Evolutionary conservation across 495 filamentous ascomycete genomes (phyloP), one percentile per base, ranked within the genome.

Genomic region (Xanthoparmelia taractica): DNA sequence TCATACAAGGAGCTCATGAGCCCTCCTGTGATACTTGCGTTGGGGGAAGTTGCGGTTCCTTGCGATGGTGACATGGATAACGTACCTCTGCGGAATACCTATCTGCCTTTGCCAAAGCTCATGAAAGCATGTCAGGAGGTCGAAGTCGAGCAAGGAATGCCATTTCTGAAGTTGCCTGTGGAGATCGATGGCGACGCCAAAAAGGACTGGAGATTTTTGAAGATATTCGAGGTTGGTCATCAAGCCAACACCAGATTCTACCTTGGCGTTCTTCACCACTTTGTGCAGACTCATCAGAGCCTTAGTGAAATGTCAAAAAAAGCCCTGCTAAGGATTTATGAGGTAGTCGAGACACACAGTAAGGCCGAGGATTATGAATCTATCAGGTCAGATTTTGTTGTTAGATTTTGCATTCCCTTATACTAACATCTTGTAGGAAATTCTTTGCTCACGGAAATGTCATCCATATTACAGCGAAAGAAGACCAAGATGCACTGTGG

Each of bases 241-340:
- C 18, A 47, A 17, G 27, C 20, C 20, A 33, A 58, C 34, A 17
- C 43, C 23, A 37, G 33, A 13, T 63, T 63, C 27, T 63, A 61
- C 18, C 40, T 48, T 4, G 13, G 54, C 7, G n/a, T 40, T 4
- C 50, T 61, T 23, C n/a, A 58, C 45, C 67, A 70, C 45, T 64
- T 75, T n/a, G 63, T 68, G 59, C 8, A 20, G 45, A 45, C 50
- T 36, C n/a, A 40, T 56, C 55, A 37, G 11, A 56, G 17, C 7
- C 17, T 40, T 23, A 54, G 40, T n/a, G 36, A 64, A 33, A 18
- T n/a, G n/a, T 33, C 31, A 34, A 27, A n/a, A 31, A 66, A 65
- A 17, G 13, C 20, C 20, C 17, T 55, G 5, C 63, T 68, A n/a
- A 52, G 38, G 11, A 20, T 59, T 2, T 59, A 59, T n/a, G 25